A percentile compares a stretch with the other conserved stretches of the same genome.
Conservation (phyloP, 1,284 basidiomycete genomes). For the Irpex sp. region DNA sequence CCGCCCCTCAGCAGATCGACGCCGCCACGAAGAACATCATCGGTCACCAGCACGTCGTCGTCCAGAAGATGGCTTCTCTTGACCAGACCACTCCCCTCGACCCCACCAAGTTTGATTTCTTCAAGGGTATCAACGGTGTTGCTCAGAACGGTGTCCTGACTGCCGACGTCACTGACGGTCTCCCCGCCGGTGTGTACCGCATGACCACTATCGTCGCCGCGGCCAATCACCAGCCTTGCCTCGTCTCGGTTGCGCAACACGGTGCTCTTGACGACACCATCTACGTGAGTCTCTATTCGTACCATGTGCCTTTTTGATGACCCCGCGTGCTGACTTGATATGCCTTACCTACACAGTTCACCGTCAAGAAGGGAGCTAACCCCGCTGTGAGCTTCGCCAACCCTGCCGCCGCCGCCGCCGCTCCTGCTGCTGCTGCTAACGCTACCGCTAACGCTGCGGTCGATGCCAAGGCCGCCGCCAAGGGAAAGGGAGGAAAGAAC, state of each 20-base stretch:
- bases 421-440: neutral
- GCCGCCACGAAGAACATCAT: slow-evolving; percentile 47
- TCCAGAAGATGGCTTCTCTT: slow-evolving; percentile 48
- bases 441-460: neutral
- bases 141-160: slow-evolving; percentile 48
- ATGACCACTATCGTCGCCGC: slow-evolving; percentile 53
- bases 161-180: slow-evolving; percentile 49
- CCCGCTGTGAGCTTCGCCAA: neutral
- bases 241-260: slow-evolving; percentile 51
- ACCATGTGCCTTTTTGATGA: neutral
- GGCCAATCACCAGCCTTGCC: slow-evolving; percentile 63
- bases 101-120: slow-evolving; percentile 59
- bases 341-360: slow-evolving; percentile 10
- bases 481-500: neutral
- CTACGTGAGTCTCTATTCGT: slow-evolving; percentile 36
- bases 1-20: slow-evolving; percentile 59
- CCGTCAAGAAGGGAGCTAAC: slow-evolving; percentile 9
- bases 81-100: slow-evolving; percentile 49
- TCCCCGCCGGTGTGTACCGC: slow-evolving; percentile 60
- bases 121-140: slow-evolving; percentile 59
- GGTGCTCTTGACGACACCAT: slow-evolving; percentile 47
- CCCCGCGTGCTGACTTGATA: neutral
- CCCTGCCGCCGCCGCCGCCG: neutral
- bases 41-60: slow-evolving; percentile 65
- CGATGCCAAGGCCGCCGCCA: neutral